Conservation (phyloP, 768 basidiomycete species). For the Mrakia blollopis region DNA sequence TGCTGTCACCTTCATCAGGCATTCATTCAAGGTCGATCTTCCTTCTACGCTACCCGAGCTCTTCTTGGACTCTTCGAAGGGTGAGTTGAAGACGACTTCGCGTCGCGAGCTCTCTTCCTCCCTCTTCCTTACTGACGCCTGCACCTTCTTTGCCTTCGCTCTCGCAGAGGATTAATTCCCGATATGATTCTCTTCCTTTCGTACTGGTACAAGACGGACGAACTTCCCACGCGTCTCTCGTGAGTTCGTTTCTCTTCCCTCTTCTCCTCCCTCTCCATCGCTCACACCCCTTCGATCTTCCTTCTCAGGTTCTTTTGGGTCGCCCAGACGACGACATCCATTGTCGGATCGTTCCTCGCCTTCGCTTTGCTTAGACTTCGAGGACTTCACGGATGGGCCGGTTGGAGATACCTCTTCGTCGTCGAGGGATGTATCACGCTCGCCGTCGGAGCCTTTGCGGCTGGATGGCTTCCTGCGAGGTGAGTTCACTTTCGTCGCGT, state of each 20-base stretch:
- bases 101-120: background rate
- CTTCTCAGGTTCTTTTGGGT: background rate
- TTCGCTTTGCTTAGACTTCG: constrained; percentile 27
- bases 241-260: too few relatives aligned
- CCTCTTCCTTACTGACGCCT: background rate
- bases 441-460: constrained; percentile 51
- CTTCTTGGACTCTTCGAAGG: constrained; percentile 35
- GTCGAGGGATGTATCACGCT: constrained; percentile 51
- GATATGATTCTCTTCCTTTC: constrained; percentile 36
- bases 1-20: background rate
- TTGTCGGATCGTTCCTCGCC: background rate
- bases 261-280: constrained; percentile 46
- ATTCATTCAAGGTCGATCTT: constrained; percentile 2
- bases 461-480: background rate
- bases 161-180: constrained; percentile 33
- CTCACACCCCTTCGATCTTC: constrained; percentile 32
- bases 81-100: background rate
- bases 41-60: constrained; percentile 32
- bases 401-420: constrained; percentile 34
- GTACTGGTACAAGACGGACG: constrained; percentile 38
- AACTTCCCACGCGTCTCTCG: constrained; percentile 47
- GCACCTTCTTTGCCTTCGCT: background rate
- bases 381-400: constrained; percentile 32
- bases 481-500: background rate
- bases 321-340: background rate